Percentiles rank a stretch among this genome's conserved stretches.
These are phyloP conservation scores for Nymphaea thermarum DNA, from an alignment of 164 flowering plant species.

Conservation along the genomic window DNA sequence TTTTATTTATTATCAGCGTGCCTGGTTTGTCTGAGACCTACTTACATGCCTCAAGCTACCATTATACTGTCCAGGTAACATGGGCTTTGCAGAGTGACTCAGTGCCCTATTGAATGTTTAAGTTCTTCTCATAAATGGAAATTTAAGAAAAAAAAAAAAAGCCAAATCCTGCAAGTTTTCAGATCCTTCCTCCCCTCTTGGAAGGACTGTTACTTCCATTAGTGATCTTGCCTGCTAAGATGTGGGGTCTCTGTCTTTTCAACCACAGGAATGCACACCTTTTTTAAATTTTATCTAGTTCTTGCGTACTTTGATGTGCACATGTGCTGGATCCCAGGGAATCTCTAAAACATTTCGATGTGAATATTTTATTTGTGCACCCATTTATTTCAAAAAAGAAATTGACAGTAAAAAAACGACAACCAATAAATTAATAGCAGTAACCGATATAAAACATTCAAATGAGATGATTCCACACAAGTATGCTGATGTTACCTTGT, in stretches of 20 bases:
- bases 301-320: neutral
- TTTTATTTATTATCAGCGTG: too few relatives aligned
- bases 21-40: neutral
- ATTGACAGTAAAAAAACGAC: neutral
- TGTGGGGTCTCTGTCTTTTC: neutral
- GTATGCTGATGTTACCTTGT: too few relatives aligned
- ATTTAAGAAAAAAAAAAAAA: too few relatives aligned
- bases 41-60: neutral
- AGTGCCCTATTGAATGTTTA: neutral
- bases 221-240: neutral
- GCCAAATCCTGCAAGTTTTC: neutral
- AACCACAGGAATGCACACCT: neutral
- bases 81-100: too few relatives aligned
- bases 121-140: neutral
- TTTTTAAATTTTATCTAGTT: neutral
- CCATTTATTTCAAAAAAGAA: neutral
- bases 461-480: too few relatives aligned
- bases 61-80: neutral
- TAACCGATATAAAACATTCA: too few relatives aligned
- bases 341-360: neutral
- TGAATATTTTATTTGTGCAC: neutral
- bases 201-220: conserved; percentile 7
- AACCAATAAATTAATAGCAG: neutral
- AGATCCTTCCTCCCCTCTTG: conserved; percentile 12
- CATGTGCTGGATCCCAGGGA: neutral